Evolutionary conservation across 345 rosid genomes (phyloP).

Genomic region (Arabidopsis thaliana): TAIR10.1 NC_003074.8:3911501-3912000

Average conservation of each 20-base stretch:
- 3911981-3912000: constrained; percentile 94
- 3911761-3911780: constrained; percentile 3
- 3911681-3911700: constrained; percentile 97
- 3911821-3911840: constrained; percentile 12
- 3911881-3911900: constrained; percentile 2
- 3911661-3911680: constrained; percentile 71
- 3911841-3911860: background rate
- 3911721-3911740: constrained; percentile 44
- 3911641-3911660: constrained; percentile 81
- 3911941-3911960: constrained; percentile 70
- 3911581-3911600: constrained; percentile 19
- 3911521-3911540: constrained; percentile 10
- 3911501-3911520: constrained; percentile 67
- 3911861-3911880: constrained; percentile 1
- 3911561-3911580: constrained; percentile 11
- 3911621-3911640: constrained; percentile 90
- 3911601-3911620: constrained; percentile 29
- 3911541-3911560: background rate
- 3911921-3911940: constrained; percentile 18
- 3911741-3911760: constrained; percentile 6
- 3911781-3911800: constrained; percentile 6
- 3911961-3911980: constrained; percentile 92
- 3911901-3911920: constrained; percentile 2
- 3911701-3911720: constrained; percentile 97
- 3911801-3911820: background rate